phyloP scores from a whole-genome alignment of 192 early-diverging fungal species.

The Chytriomyces sp. region DNA sequence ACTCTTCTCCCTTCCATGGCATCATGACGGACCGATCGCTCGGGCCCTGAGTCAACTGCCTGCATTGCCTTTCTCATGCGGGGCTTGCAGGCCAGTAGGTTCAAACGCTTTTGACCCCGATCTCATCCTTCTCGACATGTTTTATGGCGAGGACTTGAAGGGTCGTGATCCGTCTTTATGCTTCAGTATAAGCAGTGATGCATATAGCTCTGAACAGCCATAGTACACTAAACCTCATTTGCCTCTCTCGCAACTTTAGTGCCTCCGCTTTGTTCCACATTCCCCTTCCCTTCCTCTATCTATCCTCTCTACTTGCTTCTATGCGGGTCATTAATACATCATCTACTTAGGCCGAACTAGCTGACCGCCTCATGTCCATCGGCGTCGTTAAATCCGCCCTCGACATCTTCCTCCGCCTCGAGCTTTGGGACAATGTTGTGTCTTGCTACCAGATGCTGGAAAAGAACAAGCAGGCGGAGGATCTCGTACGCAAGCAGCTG shows the following conservation, averaged over 20 bases:
- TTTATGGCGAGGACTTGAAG: slow-evolving; percentile 20
- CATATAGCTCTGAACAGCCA: slow-evolving; percentile 32
- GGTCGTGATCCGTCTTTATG: not conserved
- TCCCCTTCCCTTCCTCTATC: slow-evolving; percentile 3
- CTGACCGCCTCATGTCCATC: slow-evolving; percentile 75
- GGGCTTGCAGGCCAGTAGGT: not conserved
- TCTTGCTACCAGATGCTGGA: slow-evolving; percentile 84
- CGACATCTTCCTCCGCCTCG: slow-evolving; percentile 91
- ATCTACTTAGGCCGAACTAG: slow-evolving; percentile 77
- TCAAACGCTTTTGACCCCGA: slow-evolving; percentile 1
- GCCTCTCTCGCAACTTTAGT: slow-evolving; percentile 5
- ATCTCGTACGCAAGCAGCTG: slow-evolving; percentile 69
- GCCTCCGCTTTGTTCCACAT: slow-evolving; percentile 41
- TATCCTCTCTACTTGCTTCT: not conserved
- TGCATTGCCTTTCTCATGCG: not conserved
- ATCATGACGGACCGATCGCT: not conserved
- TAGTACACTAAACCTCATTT: slow-evolving; percentile 36
- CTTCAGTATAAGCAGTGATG: slow-evolving; percentile 6
- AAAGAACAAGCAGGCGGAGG: slow-evolving; percentile 82
- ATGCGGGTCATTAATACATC: not conserved
- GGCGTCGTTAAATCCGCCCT: slow-evolving; percentile 90
- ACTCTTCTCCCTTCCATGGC: not conserved
- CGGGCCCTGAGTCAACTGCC: slow-evolving; percentile 20
- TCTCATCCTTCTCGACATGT: slow-evolving; percentile 25
- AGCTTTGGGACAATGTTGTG: slow-evolving; percentile 96